Base-by-base conservation (phyloP, 2,329 filamentous ascomycete species). In the Cytospora schulzeri region DNA sequence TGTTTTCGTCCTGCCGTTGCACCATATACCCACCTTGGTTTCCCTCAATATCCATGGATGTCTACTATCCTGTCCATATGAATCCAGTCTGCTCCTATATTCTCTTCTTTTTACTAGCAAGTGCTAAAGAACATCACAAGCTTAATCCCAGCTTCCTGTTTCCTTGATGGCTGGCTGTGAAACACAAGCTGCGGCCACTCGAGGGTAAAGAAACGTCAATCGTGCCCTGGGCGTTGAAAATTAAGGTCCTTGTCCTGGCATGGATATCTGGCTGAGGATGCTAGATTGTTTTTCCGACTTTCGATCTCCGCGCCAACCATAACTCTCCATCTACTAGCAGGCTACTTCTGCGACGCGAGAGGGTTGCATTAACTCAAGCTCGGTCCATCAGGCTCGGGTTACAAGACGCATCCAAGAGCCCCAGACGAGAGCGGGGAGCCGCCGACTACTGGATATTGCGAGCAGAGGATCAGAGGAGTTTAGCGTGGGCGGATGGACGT, bases 341-440 rank as follows among this genome's bases (percentile, higher is more conserved):
- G 31, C 52, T 50, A 53, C 59, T 55, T 52, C 59, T 56, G 59
- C 51, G 35, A 48, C 17, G 38, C 35, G 28, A 50, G 38, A 22
- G 59, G 59, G 52, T 61, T 61, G 48, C 59, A 61, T 61, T 19
- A 51, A 50, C 52, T 55, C 35, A 28, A 35, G 26, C 52, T 61
- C n/a, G 52, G 28, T 24, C 22, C 24, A 22, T 19, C 28, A 22
- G 28, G 35, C 52, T 61, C 28, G 52, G 28, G 22, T 31, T 17
- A 17, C 41, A n/a, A 22, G 41, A 22, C 9, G 41, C 41, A 48
- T 48, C 41, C 22, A 48, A 48, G n/a, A 22, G 19, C n/a, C 22
- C 8, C 29, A 31, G 41, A 17, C 9, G n/a, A 22, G 19, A 22
- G 19, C 41, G 7, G 19, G 41, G n/a, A 48, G 41, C 41, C 9